A percentile compares a stretch with the other conserved stretches of the same genome.
These are phyloP conservation scores for Cucumis melo DNA, from an alignment of 306 rosid species.

Conservation along the genomic window DNA sequence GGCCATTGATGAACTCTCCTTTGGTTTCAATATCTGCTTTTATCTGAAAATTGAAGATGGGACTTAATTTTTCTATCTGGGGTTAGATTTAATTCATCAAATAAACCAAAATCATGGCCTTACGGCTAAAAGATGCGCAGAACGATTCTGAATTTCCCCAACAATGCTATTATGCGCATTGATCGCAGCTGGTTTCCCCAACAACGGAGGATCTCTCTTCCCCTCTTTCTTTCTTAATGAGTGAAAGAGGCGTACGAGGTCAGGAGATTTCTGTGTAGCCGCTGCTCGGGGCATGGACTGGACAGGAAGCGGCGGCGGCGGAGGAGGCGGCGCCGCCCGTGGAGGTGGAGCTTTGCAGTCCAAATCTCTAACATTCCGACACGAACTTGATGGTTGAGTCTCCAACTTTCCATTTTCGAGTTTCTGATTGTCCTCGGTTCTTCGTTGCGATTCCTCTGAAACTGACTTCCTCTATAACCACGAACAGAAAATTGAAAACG, in stretches of 20 bases:
- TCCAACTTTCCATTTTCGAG: conserved; percentile 21
- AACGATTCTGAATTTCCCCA: conserved; percentile 91
- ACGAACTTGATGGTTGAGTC: background rate
- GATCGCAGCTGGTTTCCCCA: conserved; percentile 25
- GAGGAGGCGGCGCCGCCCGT: conserved; percentile 29
- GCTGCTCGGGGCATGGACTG: conserved; percentile 23
- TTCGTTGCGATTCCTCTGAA: conserved; percentile 41
- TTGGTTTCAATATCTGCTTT: conserved; percentile 78
- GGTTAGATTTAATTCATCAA: conserved; percentile 5
- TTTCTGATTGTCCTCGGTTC: conserved; percentile 56
- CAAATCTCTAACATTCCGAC: background rate
- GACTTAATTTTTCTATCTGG: background rate
- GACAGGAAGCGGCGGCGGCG: conserved; percentile 37
- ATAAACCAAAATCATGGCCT: conserved; percentile 19
- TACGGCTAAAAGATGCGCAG: conserved; percentile 84
- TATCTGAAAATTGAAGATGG: conserved; percentile 38
- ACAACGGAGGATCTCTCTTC: conserved; percentile 31
- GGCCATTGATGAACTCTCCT: conserved; percentile 74
- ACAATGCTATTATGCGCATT: conserved; percentile 82
- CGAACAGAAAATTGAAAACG: background rate
- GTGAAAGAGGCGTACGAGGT: conserved; percentile 34
- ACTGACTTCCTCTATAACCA: conserved; percentile 32
- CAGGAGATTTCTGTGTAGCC: conserved; percentile 38
- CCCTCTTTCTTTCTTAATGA: conserved; percentile 41
- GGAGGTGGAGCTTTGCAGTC: conserved; percentile 29